phyloP scores from a whole-genome alignment of 2,329 filamentous ascomycete genomes.

The Cryphonectria radicalis region DNA sequence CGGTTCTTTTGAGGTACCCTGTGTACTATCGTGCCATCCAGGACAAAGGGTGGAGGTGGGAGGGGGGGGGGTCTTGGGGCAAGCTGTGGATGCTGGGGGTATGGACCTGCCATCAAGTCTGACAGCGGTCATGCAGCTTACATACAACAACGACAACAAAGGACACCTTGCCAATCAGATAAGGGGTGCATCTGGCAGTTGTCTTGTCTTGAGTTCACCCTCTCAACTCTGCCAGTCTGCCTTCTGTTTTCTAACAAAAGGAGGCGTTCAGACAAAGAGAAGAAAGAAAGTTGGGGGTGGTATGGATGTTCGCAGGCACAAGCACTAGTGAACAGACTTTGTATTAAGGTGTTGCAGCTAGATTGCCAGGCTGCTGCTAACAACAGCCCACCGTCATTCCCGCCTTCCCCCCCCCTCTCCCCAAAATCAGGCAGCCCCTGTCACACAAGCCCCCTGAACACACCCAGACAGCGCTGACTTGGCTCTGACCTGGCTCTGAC shows the following conservation, averaged over 20 bases:
- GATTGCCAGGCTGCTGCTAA: neutral
- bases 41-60: neutral
- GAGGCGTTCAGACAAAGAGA: neutral
- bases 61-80: neutral
- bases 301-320: neutral
- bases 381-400: neutral
- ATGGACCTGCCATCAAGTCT: neutral
- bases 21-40: neutral
- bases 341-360: neutral
- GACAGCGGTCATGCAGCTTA: neutral
- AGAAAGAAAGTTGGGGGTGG: neutral
- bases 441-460: neutral
- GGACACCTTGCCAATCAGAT: neutral
- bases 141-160: neutral
- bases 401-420: too few relatives aligned
- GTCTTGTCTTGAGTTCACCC: neutral
- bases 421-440: neutral
- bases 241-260: neutral
- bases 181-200: neutral
- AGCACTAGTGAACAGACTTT: neutral
- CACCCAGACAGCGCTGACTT: neutral
- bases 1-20: neutral
- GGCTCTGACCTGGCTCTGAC: conserved; percentile 3
- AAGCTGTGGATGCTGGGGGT: neutral
- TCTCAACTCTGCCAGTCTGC: neutral